Base-by-base conservation (phyloP, 768 basidiomycete species). In the Rhodotorula graminis region DNA sequence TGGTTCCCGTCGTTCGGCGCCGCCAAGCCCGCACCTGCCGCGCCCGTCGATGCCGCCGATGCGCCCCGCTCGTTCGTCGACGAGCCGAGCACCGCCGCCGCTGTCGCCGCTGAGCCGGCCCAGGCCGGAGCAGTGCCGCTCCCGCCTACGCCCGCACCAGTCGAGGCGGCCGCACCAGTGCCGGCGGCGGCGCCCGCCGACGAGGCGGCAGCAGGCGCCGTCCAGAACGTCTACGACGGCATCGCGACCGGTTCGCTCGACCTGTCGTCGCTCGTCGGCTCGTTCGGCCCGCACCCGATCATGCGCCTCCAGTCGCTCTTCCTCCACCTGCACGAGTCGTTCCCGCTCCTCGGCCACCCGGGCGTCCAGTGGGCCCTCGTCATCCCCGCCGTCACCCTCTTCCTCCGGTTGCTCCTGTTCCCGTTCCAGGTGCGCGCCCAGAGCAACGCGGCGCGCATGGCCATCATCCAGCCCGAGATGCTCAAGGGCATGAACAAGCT, bases 341-440 rank as follows among this genome's bases (percentile, higher is more conserved):
- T 76, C 62, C 74, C 74, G 2, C 46, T 76, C 65, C 65, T 70
- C 67, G 68, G 68, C 61, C 86, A 87, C 0, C 59, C 59, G 25
- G 88, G 87, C 50, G 81, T 92, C 70, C 88, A 89, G 0, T 93
- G 92, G 91, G 90, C 90, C 83, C 87, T 88, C 84, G 89, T 91
- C 61, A 90, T 93, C 81, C 81, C 92, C 57, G 82, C 82, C 10
- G 87, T 87, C 42, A 86, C 88, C 40, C 66, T 88, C 19, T 78
- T 87, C 78, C 87, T 89, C 83, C 87, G 89, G 31, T 61, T 85
- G 29, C 59, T 85, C 61, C 83, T 90, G 59, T 80, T 91, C 64
- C 90, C 90, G 4, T 82, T 89, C 75, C 82, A 85, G 37, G 81
- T 91, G 61, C 82, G 83, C 65, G 84, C 84, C 64, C 80, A 88